These are phyloP conservation scores for Phoma sp. DNA, from an alignment of 2,329 filamentous ascomycete genomes.

Conservation along the genomic window DNA sequence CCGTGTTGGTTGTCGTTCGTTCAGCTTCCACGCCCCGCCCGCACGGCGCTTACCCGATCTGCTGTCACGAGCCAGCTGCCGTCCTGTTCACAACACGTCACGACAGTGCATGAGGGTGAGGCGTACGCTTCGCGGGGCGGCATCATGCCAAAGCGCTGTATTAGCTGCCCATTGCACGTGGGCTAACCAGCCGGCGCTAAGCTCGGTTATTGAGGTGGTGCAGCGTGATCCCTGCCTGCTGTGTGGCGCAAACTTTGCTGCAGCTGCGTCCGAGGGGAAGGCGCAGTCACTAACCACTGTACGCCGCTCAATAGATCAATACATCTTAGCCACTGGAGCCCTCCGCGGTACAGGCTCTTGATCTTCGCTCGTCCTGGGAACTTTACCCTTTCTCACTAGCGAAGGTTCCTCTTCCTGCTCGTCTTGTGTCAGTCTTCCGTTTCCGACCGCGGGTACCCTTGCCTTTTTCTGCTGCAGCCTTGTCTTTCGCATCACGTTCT, in stretches of 20 bases:
- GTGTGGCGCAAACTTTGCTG: not conserved
- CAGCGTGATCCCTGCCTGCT: not conserved
- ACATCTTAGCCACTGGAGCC: not conserved
- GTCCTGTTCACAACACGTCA: too few species aligned
- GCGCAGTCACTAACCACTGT: not conserved
- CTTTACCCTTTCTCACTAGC: too few species aligned
- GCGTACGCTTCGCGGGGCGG: too few species aligned
- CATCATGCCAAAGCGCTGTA: too few species aligned
- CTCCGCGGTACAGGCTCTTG: not conserved
- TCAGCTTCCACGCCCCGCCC: too few species aligned
- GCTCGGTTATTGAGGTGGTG: too few species aligned
- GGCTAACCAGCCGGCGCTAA: too few species aligned
- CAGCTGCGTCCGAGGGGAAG: not conserved
- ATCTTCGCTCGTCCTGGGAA: not conserved
- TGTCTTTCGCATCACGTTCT: not conserved
- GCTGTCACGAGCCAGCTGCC: too few species aligned
- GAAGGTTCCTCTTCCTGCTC: not conserved
- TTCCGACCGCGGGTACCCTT: not conserved
- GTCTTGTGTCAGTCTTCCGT: not conserved
- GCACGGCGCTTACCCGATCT: too few species aligned
- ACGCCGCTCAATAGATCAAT: slow-evolving; percentile 1
- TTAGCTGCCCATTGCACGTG: too few species aligned
- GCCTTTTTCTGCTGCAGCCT: not conserved
- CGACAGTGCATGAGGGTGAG: too few species aligned
- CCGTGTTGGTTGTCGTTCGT: too few species aligned